Base-by-base conservation (phyloP, 2,329 filamentous ascomycete genomes). In the Verticillium nonalfalfae region DNA sequence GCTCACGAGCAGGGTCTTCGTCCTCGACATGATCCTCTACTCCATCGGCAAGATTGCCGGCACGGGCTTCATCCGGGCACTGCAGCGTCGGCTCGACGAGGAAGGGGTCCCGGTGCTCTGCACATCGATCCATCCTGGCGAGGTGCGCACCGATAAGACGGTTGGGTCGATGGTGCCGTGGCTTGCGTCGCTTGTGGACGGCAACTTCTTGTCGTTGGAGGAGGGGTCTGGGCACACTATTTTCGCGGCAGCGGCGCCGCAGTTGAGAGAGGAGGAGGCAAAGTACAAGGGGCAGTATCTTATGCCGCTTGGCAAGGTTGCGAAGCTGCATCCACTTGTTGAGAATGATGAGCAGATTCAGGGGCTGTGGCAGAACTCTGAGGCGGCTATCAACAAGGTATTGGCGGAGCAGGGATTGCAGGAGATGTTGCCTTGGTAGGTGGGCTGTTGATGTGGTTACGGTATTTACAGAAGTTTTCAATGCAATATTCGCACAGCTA, bases 1-100 rank as follows among this genome's bases (percentile, higher is more conserved):
- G 11, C 0, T 66, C 1, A 56, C 52, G 1, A 59, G 56, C 21
- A 59, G 58, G 34, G 4, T 67, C 4, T 67, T 69, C 56, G 56
- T 52, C 5, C 58, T 64, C 10, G 65, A 70, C 57, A 66, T 67
- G 63, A 31, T 68, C 5, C 62, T 63, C 39, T 72, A 68, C 57
- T 64, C 56, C 62, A 56, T 68, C 13, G 64, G 66, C 58, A 69
- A 69, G 59, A 60, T 65, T 1, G 66, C 67, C n/a, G 61, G 62
- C 33, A 26, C 58, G 33, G 33, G 67, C 2, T 66, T 68, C 18
- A 62, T 66, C 4, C 59, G 62, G 18, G 63, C 66, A 31, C 61
- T 69, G 2, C 67, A 68, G 34, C 50, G 52, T 3, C 31, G 54
- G 10, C 50, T 68, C 7, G 64, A 65, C 14, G 58, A 58, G 9